Evolutionary conservation across 2,329 filamentous ascomycete species (phyloP).

Genomic region (Metarhizium humberi): DNA sequence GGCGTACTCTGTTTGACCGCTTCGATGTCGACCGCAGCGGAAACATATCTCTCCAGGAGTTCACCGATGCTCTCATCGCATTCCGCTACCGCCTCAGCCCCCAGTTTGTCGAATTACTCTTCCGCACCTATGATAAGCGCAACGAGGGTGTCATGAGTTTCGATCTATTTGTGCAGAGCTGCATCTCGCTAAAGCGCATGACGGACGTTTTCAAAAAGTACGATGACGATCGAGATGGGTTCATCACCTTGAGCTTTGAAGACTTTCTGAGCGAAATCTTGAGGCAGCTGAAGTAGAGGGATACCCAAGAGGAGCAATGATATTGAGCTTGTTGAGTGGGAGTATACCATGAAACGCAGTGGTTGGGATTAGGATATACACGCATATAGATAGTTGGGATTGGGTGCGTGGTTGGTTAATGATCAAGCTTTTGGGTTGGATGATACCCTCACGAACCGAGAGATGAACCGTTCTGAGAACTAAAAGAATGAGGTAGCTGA

Average conservation of each 20-base stretch:
- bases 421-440: background rate
- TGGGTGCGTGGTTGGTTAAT: background rate
- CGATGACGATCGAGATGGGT: conserved; percentile 92
- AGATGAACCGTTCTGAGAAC: background rate
- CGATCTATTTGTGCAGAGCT: conserved; percentile 94
- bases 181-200: conserved; percentile 95
- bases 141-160: conserved; percentile 70
- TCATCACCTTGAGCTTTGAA: conserved; percentile 75
- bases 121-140: conserved; percentile 79
- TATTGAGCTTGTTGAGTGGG: background rate
- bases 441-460: conserved; percentile 7
- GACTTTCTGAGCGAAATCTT: conserved; percentile 66
- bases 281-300: conserved; percentile 46
- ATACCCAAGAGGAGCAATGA: background rate
- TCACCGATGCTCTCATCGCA: conserved; percentile 78
- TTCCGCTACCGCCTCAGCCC: conserved; percentile 89
- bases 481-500: background rate
- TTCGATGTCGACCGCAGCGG: conserved; percentile 85
- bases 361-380: background rate
- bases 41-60: conserved; percentile 79
- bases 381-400: background rate
- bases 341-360: background rate
- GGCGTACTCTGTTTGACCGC: conserved; percentile 88
- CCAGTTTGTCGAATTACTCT: conserved; percentile 75
- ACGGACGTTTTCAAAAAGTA: conserved; percentile 99